Base-by-base conservation (phyloP, 306 rosid species). In the Vicia faba region DNA sequence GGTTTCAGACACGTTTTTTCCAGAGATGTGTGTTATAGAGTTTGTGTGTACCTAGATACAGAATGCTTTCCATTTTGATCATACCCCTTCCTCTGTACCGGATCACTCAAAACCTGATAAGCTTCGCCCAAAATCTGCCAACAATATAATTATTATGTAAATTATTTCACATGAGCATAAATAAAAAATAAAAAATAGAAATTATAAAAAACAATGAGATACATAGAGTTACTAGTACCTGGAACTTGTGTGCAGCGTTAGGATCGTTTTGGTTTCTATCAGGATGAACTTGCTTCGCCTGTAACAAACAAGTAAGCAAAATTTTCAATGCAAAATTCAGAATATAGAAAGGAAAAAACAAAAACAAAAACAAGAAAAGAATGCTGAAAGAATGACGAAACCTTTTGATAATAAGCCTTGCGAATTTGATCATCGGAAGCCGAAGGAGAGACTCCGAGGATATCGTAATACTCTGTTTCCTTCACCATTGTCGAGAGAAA, bases 241-340 rank as follows among this genome's bases (percentile, higher is more conserved):
- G 95, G 54, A 93, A 90, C 43, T 86, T 88, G 59, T 88, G 86
- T 11, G 99, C 95, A 36, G 97, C 95, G 13, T 72, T 85, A 71
- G 97, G 95, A 75, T 93, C 98, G 41, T 89, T 83, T 11, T 83
- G 90, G 78, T 88, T 93, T 78, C 89, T 86, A 80, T 93, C 99
- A 0, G 97, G 99, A 88, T 93, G 99, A 68, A 90, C 96, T 86
- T 78, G 95, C 85, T 85, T 86, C 46, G 99, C 99, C 99, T 93
- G 76, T 8, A 66, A 28, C 50, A 23, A 53, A 18, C 50, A 78
- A 25, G 44, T 2, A 10, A 31, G 3, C 7, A n/a, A 58, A 15
- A 33, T 26, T 57, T 1, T 13, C 54, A 18, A 29, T 61, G 7
- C 19, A 10, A 66, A 2, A 5, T n/a, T 41, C 15, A 36, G 12